Evolutionary conservation across 225 moss, liverwort and hornwort species (phyloP), one percentile per base, ranked within the genome.

Genomic region (Pleurozium schreberi): DNA sequence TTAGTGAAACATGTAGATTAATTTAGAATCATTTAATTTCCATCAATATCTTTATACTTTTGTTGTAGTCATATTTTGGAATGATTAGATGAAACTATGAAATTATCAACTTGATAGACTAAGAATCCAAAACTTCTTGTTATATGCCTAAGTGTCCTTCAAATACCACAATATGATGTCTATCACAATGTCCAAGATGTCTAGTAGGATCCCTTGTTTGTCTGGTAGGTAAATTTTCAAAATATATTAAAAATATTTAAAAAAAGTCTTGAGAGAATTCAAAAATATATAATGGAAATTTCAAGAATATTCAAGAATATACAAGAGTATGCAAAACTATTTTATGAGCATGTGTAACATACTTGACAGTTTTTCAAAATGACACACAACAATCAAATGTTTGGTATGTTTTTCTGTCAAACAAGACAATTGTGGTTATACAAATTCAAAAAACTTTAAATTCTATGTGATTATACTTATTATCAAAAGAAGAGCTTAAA

Each of bases 301-400:
- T 49, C 49, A 49, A 49, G 8, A 49, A 8, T 49, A 8, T 49
- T 57, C 19, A 57, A 17, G 8, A 21, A 58, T 58, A 22, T 58
- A 58, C 21, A 58, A 58, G 15, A 7, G 21, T 58, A 58, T 58
- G 16, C 21, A 25, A 65, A 8, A 65, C 34, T 65, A 34, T 34
- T 34, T 0, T 3, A 18, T 9, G 3, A 65, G 18, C 18, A 34
- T 34, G 34, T 65, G 9, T 65, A 34, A 10, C 4, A 65, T 34
- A 18, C 34, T 65, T 1, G 9, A 65, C 8, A 65, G 3, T 33
- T 33, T 10, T 65, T 65, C 10, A 34, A 36, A 1, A 65, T 1
- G 0, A 34, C 2, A 9, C 0, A 1, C 34, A 34, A 64, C 1
- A 4, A 8, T 34, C 9, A 34, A 1, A 8, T 5, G 1, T 34